Conservation (phyloP, 768 basidiomycete species). For the Scleroderma citrinum region DNA sequence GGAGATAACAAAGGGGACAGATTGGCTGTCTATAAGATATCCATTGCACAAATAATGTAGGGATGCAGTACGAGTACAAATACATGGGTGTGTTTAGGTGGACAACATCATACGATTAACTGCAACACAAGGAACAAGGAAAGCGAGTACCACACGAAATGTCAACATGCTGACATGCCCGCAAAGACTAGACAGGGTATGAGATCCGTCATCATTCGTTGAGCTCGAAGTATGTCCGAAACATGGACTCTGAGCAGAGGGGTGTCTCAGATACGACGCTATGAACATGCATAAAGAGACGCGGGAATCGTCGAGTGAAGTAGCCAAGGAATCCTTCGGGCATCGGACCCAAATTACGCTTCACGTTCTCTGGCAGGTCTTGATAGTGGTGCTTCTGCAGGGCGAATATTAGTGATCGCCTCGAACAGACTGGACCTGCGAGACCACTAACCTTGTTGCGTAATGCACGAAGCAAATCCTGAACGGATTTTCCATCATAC, state of each 20-base stretch:
- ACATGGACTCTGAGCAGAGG: constrained; percentile 84
- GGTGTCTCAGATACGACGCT: constrained; percentile 66
- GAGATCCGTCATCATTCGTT: constrained; percentile 34
- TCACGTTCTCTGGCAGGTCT: constrained; percentile 89
- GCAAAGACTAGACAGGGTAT: too few species aligned
- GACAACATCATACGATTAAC: constrained; percentile 8
- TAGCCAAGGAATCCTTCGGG: constrained; percentile 90
- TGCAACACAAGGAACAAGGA: not conserved
- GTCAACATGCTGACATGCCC: not conserved
- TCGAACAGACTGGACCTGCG: too few species aligned
- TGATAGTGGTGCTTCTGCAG: constrained; percentile 94
- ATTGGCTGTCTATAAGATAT: not conserved
- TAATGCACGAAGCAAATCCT: constrained; percentile 87
- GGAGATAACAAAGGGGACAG: too few species aligned
- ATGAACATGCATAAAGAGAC: constrained; percentile 88
- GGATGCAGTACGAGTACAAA: constrained; percentile 4
- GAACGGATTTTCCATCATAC: constrained; percentile 86
- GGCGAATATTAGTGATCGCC: not conserved
- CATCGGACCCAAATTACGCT: constrained; percentile 82
- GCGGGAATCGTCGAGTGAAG: constrained; percentile 91
- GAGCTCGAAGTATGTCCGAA: constrained; percentile 82
- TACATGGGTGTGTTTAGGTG: constrained; percentile 3
- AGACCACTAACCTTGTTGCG: constrained; percentile 80
- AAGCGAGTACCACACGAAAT: not conserved
- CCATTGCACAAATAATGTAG: constrained; percentile 3